These are phyloP conservation scores for Mucor indicus DNA, from an alignment of 371 early-diverging fungal genomes.

Conservation along the genomic window DNA sequence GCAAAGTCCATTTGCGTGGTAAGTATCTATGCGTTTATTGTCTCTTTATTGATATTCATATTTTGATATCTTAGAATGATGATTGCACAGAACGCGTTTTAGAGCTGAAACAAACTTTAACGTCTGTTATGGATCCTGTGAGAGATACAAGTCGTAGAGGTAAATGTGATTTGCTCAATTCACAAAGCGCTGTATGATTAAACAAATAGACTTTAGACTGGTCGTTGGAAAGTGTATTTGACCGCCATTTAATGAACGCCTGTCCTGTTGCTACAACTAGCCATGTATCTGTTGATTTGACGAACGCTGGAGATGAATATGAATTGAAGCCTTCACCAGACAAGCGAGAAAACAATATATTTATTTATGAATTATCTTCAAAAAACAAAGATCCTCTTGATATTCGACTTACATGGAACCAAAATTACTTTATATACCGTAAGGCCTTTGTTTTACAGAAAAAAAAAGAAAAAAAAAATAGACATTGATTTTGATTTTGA, in stretches of 20 bases:
- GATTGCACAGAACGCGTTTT: conserved; percentile 23
- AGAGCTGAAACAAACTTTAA: conserved; percentile 61
- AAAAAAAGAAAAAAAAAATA: too few species aligned
- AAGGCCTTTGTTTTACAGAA: conserved; percentile 8
- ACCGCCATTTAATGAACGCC: conserved; percentile 48
- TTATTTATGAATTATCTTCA: conserved; percentile 39
- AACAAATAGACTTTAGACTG: too few species aligned
- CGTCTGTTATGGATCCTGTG: conserved; percentile 74
- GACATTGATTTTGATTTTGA: neutral
- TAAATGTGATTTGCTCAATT: conserved; percentile 2
- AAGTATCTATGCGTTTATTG: conserved; percentile 11
- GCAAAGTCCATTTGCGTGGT: conserved; percentile 57
- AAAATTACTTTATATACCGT: conserved; percentile 40
- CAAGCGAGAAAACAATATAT: conserved; percentile 7
- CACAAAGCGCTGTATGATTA: conserved; percentile 9
- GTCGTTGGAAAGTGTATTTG: conserved; percentile 69
- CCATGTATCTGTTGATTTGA: conserved; percentile 45
- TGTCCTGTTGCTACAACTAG: conserved; percentile 68
- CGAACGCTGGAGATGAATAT: conserved; percentile 31
- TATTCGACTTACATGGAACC: conserved; percentile 44
- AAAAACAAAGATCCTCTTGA: conserved; percentile 26
- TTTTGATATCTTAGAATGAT: conserved; percentile 18
- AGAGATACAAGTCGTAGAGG: conserved; percentile 56
- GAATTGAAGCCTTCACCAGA: conserved; percentile 32
- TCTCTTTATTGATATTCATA: neutral